A percentile compares a stretch with the other conserved stretches of the same genome.
These are phyloP conservation scores for Alnus rubra DNA, from an alignment of 306 rosid genomes.

Conservation along the genomic window DNA sequence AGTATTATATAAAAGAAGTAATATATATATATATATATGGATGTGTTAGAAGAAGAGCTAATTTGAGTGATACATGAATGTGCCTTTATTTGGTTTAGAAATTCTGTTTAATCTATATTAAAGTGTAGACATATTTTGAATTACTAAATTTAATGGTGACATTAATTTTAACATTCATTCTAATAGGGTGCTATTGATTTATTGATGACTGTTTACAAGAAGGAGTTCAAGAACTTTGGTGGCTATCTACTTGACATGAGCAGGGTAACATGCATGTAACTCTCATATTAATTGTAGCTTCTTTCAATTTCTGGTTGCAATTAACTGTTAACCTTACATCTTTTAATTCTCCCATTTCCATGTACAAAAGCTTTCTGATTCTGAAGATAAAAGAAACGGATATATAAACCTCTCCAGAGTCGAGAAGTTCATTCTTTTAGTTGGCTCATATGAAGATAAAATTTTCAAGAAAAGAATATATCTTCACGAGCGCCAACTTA, in stretches of 20 bases:
- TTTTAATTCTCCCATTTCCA: not conserved
- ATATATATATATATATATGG: too few relatives aligned
- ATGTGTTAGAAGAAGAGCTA: too few relatives aligned
- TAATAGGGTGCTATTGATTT: conserved; percentile 50
- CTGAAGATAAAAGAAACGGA: conserved; percentile 29
- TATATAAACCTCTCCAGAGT: conserved; percentile 50
- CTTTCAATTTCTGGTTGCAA: not conserved
- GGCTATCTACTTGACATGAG: conserved; percentile 55
- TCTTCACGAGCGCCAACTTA: conserved; percentile 23
- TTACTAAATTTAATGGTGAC: not conserved
- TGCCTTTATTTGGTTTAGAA: too few relatives aligned
- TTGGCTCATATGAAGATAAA: conserved; percentile 50
- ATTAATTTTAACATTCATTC: not conserved
- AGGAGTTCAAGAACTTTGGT: conserved; percentile 46
- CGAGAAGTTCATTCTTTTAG: conserved; percentile 49
- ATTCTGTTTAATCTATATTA: too few relatives aligned
- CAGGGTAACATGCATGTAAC: conserved; percentile 33
- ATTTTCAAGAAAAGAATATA: conserved; percentile 45
- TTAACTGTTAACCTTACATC: not conserved
- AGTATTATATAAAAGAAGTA: too few relatives aligned
- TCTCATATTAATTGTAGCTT: not conserved
- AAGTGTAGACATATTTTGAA: too few relatives aligned
- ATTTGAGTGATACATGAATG: too few relatives aligned
- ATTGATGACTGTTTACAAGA: conserved; percentile 46
- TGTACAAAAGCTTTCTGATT: conserved; percentile 34